Evolutionary conservation across 2,329 filamentous ascomycete genomes (phyloP).

Genomic region (Trichoderma cornu-damae): DNA sequence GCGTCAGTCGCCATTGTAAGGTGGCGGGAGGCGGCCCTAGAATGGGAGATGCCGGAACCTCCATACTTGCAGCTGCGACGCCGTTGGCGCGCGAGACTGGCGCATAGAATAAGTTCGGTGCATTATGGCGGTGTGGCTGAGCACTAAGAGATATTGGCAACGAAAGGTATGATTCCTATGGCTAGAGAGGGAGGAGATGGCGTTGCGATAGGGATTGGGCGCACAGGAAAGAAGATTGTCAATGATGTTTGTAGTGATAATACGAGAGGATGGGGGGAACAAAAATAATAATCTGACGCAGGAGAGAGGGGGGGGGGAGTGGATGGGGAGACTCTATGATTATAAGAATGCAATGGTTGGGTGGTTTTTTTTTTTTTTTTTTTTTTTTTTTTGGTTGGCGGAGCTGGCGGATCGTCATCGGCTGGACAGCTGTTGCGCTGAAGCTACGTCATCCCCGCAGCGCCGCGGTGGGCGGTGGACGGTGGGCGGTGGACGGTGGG

Average conservation of each 20-base stretch:
- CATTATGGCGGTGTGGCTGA: conserved; percentile 52
- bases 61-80: conserved; percentile 63
- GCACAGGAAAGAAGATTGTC: conserved; percentile 6
- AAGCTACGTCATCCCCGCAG: conserved; percentile 16
- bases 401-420: conserved; percentile 20
- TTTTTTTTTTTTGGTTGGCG: too few relatives aligned
- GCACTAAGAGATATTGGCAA: conserved; percentile 22
- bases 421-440: conserved; percentile 13
- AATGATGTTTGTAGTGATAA: conserved; percentile 2
- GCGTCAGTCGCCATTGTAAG: not conserved
- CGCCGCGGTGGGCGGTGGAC: not conserved
- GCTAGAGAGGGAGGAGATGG: not conserved
- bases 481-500: not conserved
- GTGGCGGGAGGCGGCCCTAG: not conserved
- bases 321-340: conserved; percentile 12
- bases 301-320: conserved; percentile 11
- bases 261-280: not conserved
- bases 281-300: not conserved
- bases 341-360: conserved; percentile 15
- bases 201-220: not conserved
- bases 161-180: not conserved
- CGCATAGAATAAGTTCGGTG: conserved; percentile 99
- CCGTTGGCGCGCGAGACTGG: conserved; percentile 91
- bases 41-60: not conserved
- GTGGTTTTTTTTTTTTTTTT: too few relatives aligned